Evolutionary conservation across 495 filamentous ascomycete genomes (phyloP), one percentile per base, ranked within the genome.

Genomic region (Amphirosellinia nigrospora): DNA sequence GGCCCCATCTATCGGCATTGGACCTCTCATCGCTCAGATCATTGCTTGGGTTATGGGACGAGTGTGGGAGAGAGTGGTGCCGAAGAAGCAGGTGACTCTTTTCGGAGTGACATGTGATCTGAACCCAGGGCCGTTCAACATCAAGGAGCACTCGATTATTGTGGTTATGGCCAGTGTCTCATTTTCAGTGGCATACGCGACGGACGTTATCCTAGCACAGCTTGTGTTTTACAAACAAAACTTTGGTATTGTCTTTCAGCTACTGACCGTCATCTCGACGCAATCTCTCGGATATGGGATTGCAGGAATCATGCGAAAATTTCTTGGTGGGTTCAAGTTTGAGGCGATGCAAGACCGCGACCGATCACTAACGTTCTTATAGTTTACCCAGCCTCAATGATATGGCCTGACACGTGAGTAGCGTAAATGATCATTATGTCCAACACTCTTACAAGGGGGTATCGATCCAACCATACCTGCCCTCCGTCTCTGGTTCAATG

Each of bases 91-190:
- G 36, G 83, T 88, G 73, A 82, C 67, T 43, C 75, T 88, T 21
- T 88, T 91, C 68, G 90, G 90, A 11, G 45, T 83, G 39, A 75
- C 81, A 28, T 87, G 83, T 75, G 85, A 83, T 32, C 71, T 92
- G 39, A 93, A 93, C 70, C 90, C 90, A 7, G 89, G 91, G 13
- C 90, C 88, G 50, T 94, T 94, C 81, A 94, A 93, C 76, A 87
- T 92, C 78, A 94, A 94, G 74, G 91, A 93, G 74, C 92, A 94
- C 82, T 86, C 89, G 7, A 82, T 94, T 70, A 92, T 94, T 70
- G 90, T 90, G 7, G 88, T 93, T 70, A 94, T 93, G 91, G 87
- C 87, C 8, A 84, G 83, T 64, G 86, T 87, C 8, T 83, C 80
- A 64, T 85, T 81, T 74, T 90, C 79, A 72, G 87, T 88, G n/a